Base-by-base conservation (phyloP, 2,329 filamentous ascomycete genomes). In the Apiospora hydei region DNA sequence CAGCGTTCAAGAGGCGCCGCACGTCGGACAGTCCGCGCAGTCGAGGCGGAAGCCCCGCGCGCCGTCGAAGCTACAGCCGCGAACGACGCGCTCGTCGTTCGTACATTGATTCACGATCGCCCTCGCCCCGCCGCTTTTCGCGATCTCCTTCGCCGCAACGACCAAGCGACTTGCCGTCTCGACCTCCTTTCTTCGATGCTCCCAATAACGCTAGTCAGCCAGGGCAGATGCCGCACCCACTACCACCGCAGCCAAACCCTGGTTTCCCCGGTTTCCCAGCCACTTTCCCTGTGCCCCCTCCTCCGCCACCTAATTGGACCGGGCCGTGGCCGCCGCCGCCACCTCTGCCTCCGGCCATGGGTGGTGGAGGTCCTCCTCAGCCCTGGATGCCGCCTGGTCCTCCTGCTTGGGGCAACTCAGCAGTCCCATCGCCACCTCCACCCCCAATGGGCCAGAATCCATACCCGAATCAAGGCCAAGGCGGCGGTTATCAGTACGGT, bases 1-100 rank as follows among this genome's bases (percentile, higher is more conserved):
- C 83, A 0, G 80, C 81, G 3, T 82, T 81, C 70, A 86, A 85
- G 74, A 79, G 83, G 61, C 80, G 80, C 26, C 81, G 84, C 2
- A 83, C 83, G 24, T 84, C 83, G 4, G 77, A 75, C 7, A 80
- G 78, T 64, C 76, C 76, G 1, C 73, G 73, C 4, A 78, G 75
- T 70, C 75, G 72, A 18, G 75, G 74, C 71, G 74, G 76, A 53
- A 78, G 74, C 69, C 76, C 77, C 8, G 77, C 77, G 41, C 73
- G 76, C 11, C 57, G 61, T 1, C 70, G 74, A 53, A 73, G 71
- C 69, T 74, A 74, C 49, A 73, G 72, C 74, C 75, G 68, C 77
- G 80, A 72, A 46, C 75, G 70, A 72, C 78, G 71, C 70, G 66
- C 75, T 51, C 74, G 70, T 43, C 73, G 78, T 72, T 80, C 81